Base-by-base conservation (phyloP, 2,329 filamentous ascomycete species). In the Venturia aucupariae region DNA sequence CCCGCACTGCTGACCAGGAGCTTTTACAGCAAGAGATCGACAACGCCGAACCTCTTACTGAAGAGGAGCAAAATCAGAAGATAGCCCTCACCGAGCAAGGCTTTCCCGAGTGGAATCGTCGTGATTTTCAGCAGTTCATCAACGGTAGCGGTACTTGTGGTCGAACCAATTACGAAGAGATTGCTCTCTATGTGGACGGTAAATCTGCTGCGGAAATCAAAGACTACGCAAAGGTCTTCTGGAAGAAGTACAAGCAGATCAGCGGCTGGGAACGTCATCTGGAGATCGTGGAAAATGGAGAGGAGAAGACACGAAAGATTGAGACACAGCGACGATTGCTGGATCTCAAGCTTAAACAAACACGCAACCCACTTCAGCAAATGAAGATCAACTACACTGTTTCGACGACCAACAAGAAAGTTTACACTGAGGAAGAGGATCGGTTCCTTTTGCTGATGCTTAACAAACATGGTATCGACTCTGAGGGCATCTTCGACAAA, bases 381-480 rank as follows among this genome's bases (percentile, higher is more conserved):
- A 86, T 99, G 72, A 96, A 96, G 81, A 92, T 99, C 80, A 97
- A 96, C 78, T 99, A 99, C 77, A 96, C 92, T 0, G 94, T 99
- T 35, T 96, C 92, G 7, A 99, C 94, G 2, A 99, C 95, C 11
- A 99, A 99, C 84, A 99, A 99, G 81, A 99, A 99, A 80, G 92
- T 99, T 0, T 99, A 99, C 75, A 97, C 92, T 0, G 95, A 99
- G 74, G 94, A 99, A 73, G 94, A 99, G 75, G 94, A 99, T 73
- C 86, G 94, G 3, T 99, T 99, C 78, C 78, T 99, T 62, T 82
- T 99, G 41, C 93, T 99, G 61, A 88, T 97, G 78, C 82, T 99
- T 6, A 92, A 99, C 77, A 90, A 88, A 75, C 89, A 92, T 70
- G 94, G 95, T 7, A 87, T 99, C 42, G 95, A 99, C 73, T 89